These are phyloP conservation scores for Rosellinia necatrix DNA, from an alignment of 2,329 filamentous ascomycete species.

Conservation along the genomic window DNA sequence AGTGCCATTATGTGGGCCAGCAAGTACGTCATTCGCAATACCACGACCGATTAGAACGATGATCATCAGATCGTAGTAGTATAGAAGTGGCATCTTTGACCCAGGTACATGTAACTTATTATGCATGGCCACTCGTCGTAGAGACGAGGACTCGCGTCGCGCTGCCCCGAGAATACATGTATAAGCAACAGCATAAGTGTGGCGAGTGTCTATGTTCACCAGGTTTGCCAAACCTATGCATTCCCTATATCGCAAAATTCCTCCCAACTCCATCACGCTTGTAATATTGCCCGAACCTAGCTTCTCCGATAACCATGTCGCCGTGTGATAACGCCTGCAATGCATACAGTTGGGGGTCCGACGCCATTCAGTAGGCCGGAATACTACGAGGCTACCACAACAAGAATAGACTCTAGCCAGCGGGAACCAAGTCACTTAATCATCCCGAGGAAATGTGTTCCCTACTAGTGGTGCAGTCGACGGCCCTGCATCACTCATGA, in stretches of 20 bases:
- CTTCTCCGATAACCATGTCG: conserved; percentile 33
- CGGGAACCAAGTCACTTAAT: conserved; percentile 33
- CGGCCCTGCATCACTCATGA: conserved; percentile 61
- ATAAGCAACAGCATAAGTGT: conserved; percentile 3
- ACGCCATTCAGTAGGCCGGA: conserved; percentile 24
- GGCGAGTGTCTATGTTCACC: conserved; percentile 22
- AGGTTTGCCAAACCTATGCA: conserved; percentile 22
- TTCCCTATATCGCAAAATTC: conserved; percentile 17
- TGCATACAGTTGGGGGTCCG: conserved; percentile 33
- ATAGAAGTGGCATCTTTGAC: neutral
- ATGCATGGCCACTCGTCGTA: neutral
- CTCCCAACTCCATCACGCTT: conserved; percentile 31
- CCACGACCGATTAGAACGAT: too few species aligned
- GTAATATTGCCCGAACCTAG: conserved; percentile 27
- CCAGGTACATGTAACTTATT: neutral
- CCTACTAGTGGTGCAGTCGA: conserved; percentile 57
- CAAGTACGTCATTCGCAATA: too few species aligned
- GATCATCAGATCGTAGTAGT: neutral
- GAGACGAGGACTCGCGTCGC: neutral
- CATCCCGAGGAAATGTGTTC: conserved; percentile 57
- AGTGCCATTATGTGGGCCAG: neutral
- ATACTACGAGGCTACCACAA: conserved; percentile 19
- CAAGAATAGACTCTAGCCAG: neutral
- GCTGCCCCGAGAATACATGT: conserved; percentile 10
- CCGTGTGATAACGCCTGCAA: conserved; percentile 39